Conservation (phyloP, 345 rosid genomes). For the Eucalyptus fibrosa region DNA sequence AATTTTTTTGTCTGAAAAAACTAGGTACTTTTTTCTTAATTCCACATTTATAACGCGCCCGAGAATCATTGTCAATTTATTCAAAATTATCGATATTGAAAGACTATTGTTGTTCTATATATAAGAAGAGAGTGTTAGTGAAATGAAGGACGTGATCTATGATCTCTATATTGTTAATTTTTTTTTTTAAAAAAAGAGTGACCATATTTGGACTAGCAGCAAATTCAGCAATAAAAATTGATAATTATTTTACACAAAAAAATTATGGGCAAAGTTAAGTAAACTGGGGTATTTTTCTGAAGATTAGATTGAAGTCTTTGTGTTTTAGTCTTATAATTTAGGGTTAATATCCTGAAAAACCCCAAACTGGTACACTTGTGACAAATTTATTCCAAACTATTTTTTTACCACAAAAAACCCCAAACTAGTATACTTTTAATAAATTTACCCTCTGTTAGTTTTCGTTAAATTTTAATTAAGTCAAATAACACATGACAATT, state of each 20-base stretch:
- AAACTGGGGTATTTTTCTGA: not conserved
- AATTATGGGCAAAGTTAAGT: not conserved
- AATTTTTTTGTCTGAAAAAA: not conserved
- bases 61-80: not conserved
- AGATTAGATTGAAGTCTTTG: not conserved
- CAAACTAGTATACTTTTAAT: accelerated
- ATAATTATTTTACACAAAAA: not conserved
- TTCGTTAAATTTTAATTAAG: no score
- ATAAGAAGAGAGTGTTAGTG: not conserved
- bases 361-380: accelerated
- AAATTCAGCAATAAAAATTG: not conserved
- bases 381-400: no score
- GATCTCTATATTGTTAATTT: not conserved
- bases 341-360: no score
- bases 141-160: not conserved
- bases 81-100: not conserved
- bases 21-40: no score
- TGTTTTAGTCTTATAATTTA: not conserved
- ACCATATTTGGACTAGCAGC: accelerated
- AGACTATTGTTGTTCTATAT: accelerated
- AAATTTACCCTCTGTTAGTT: no score
- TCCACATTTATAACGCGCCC: not conserved
- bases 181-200: not conserved
- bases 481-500: no score
- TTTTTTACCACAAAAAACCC: no score